Conservation (phyloP, 352 stramenopile species). For the Phytopythium oedochilum region DNA sequence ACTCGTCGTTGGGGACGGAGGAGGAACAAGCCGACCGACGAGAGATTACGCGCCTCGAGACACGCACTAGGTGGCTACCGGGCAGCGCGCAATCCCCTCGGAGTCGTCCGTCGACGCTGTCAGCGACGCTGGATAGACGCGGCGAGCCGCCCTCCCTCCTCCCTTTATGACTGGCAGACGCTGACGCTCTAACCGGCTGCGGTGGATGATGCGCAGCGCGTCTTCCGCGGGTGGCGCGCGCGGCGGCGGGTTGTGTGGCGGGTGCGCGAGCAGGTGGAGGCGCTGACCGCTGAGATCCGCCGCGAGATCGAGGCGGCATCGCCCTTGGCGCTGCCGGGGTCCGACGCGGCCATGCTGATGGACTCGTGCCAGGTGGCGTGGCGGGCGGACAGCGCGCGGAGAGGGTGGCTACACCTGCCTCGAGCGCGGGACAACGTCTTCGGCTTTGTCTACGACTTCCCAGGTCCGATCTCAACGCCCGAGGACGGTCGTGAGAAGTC, state of each 20-base stretch:
- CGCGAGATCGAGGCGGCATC: conserved; percentile 28
- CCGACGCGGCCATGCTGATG: neutral
- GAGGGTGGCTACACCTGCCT: conserved; percentile 28
- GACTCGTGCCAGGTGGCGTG: conserved; percentile 10
- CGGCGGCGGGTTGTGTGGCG: conserved; percentile 37
- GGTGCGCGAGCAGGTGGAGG: conserved; percentile 38
- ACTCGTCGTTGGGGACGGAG: neutral
- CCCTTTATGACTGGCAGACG: too few relatives aligned
- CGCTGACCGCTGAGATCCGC: conserved; percentile 35
- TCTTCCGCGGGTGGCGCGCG: conserved; percentile 52
- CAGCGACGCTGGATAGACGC: too few relatives aligned
- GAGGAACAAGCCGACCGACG: neutral
- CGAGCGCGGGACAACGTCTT: conserved; percentile 39
- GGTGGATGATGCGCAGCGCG: conserved; percentile 18
- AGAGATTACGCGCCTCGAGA: neutral
- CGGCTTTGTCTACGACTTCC: conserved; percentile 24
- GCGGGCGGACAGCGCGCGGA: conserved; percentile 8
- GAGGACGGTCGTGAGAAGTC: neutral
- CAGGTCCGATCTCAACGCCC: neutral
- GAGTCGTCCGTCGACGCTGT: neutral
- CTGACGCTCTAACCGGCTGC: neutral
- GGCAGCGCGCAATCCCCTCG: neutral
- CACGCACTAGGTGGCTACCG: too few relatives aligned
- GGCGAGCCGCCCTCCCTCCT: too few relatives aligned
- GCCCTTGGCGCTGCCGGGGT: conserved; percentile 19